Evolutionary conservation across 148 eudicot genomes (phyloP).

Genomic region (Drosera capensis): DNA sequence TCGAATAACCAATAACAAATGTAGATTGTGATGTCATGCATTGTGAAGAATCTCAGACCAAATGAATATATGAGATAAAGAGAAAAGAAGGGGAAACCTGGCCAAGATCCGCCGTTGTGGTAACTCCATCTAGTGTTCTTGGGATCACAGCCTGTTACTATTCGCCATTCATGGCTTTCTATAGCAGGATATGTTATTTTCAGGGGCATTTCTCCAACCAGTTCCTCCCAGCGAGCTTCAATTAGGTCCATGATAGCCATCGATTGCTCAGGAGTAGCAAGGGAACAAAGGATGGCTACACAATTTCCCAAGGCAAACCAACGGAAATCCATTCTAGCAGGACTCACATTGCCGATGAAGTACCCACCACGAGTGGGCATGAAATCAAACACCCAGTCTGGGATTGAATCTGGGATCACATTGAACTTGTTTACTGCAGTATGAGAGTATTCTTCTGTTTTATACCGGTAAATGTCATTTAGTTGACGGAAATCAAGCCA

Average conservation of each 20-base stretch:
- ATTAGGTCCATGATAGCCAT: constrained; percentile 17
- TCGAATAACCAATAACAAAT: too few relatives aligned
- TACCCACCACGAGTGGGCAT: constrained; percentile 15
- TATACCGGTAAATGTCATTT: constrained; percentile 56
- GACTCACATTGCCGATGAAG: constrained; percentile 16
- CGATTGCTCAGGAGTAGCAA: constrained; percentile 17
- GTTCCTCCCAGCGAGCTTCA: constrained; percentile 18
- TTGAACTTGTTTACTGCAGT: constrained; percentile 40
- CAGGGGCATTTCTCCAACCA: constrained; percentile 18
- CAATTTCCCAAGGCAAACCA: constrained; percentile 20
- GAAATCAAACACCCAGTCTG: constrained; percentile 15
- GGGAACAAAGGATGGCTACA: constrained; percentile 13
- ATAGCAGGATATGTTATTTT: constrained; percentile 39
- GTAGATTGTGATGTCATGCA: neutral
- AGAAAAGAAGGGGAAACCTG: constrained; percentile 8
- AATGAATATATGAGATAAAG: neutral
- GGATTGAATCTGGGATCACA: constrained; percentile 23
- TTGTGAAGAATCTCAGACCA: neutral
- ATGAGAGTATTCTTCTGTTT: constrained; percentile 62
- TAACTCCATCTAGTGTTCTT: constrained; percentile 37
- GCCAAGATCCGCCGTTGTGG: constrained; percentile 11
- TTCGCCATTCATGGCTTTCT: constrained; percentile 67
- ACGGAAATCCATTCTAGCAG: constrained; percentile 20
- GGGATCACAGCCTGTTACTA: constrained; percentile 72
- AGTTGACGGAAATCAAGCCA: constrained; percentile 63